Evolutionary conservation across 2,329 filamentous ascomycete genomes (phyloP).

Genomic region (Ustilaginoidea virens): DNA sequence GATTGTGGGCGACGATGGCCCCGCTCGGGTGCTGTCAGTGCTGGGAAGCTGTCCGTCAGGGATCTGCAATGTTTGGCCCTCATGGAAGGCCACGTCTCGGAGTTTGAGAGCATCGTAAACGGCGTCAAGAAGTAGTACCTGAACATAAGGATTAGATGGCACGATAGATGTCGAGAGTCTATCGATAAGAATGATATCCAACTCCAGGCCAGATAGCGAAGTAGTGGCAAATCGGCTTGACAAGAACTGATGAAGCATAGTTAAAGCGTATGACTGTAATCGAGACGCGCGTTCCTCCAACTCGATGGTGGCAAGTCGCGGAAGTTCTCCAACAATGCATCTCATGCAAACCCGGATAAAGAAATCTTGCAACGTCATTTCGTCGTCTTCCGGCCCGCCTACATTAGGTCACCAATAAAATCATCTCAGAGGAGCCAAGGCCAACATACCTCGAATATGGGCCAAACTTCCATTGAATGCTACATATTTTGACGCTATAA

Average conservation of each 20-base stretch:
- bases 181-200: constrained; percentile 58
- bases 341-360: constrained; percentile 50
- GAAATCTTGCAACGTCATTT: constrained; percentile 50
- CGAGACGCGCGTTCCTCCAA: constrained; percentile 36
- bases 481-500: constrained; percentile 45
- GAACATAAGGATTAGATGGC: constrained; percentile 52
- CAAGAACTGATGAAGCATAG: constrained; percentile 54
- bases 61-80: constrained; percentile 26
- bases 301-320: constrained; percentile 10
- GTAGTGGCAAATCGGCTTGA: constrained; percentile 46
- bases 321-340: constrained; percentile 30
- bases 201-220: constrained; percentile 42
- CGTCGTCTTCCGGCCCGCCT: constrained; percentile 36
- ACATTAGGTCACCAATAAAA: constrained; percentile 8
- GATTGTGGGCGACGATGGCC: constrained; percentile 21
- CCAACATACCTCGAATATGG: constrained; percentile 35
- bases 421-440: too few species aligned
- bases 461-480: constrained; percentile 12
- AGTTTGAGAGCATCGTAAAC: constrained; percentile 60
- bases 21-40: constrained; percentile 24
- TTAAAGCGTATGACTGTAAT: constrained; percentile 56
- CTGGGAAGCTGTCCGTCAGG: constrained; percentile 30
- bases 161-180: constrained; percentile 46
- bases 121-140: constrained; percentile 66
- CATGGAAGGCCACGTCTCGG: constrained; percentile 25